Evolutionary conservation across 2,329 filamentous ascomycete species (phyloP).

Genomic region (Phyllosticta paracitricarpa): DNA sequence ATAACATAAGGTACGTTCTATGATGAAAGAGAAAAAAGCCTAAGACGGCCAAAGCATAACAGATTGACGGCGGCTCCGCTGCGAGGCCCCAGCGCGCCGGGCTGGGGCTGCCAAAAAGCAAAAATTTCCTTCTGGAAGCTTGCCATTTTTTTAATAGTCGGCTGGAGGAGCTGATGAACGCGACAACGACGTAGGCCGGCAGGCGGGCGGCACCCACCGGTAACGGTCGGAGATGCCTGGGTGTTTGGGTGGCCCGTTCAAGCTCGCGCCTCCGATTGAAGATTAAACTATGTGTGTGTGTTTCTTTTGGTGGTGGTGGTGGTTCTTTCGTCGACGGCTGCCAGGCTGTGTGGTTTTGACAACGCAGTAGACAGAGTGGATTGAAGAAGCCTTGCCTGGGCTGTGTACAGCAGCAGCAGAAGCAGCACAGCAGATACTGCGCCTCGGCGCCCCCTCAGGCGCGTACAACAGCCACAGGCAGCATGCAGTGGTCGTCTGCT

Average conservation of each 20-base stretch:
- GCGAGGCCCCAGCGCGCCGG: not conserved
- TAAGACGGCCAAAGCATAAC: not conserved
- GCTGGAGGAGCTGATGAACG: no score
- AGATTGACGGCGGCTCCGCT: not conserved
- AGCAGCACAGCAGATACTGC: not conserved
- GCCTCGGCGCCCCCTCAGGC: not conserved
- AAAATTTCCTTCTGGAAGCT: not conserved
- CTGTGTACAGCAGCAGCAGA: not conserved
- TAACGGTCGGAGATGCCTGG: not conserved
- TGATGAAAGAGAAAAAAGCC: no score
- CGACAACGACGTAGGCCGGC: not conserved
- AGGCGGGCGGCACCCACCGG: not conserved
- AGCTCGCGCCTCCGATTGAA: no score
- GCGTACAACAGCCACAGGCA: not conserved
- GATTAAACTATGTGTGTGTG: not conserved
- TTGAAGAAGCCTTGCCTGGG: no score
- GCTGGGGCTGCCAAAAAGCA: not conserved
- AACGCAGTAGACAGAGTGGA: no score
- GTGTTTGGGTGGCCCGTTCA: not conserved
- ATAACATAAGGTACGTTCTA: no score
- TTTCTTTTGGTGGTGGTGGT: not conserved
- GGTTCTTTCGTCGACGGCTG: not conserved
- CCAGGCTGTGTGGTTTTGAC: not conserved
- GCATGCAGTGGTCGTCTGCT: not conserved
- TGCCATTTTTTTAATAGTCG: not conserved